Evolutionary conservation across 169 alveolate genomes (phyloP).

Genomic region (Cyclospora cayetanensis): DNA sequence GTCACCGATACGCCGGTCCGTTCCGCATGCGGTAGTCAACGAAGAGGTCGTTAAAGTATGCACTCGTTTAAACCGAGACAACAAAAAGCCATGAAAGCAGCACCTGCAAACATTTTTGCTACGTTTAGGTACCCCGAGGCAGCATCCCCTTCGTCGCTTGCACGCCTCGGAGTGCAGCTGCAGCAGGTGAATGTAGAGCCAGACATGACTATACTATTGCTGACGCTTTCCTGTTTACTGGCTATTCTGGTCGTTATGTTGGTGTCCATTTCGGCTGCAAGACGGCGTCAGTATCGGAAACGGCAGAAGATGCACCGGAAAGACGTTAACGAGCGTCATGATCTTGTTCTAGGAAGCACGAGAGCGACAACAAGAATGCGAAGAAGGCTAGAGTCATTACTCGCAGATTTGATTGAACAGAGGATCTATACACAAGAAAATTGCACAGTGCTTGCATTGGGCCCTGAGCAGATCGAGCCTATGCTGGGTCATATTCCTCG

Average conservation of each 20-base stretch:
- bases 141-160: slow-evolving; percentile 38
- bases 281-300: slow-evolving; percentile 40
- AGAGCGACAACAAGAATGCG: background rate
- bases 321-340: slow-evolving; percentile 15
- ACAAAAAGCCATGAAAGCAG: no score
- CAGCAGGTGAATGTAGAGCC: slow-evolving; percentile 57
- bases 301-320: slow-evolving; percentile 38
- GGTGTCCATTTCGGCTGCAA: slow-evolving; percentile 44
- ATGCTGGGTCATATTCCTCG: slow-evolving; percentile 22
- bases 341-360: slow-evolving; percentile 41
- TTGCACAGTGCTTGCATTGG: slow-evolving; percentile 34
- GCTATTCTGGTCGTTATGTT: slow-evolving; percentile 17
- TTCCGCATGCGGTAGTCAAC: no score
- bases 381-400: slow-evolving; percentile 50
- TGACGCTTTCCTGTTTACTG: slow-evolving; percentile 44
- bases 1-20: no score
- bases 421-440: slow-evolving; percentile 40
- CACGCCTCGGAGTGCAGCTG: slow-evolving; percentile 49
- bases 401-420: slow-evolving; percentile 54
- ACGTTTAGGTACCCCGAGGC: slow-evolving; percentile 50
- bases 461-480: slow-evolving; percentile 29
- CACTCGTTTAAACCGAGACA: no score
- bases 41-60: no score
- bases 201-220: slow-evolving; percentile 33
- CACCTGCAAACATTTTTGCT: no score